Evolutionary conservation across 2,329 filamentous ascomycete species (phyloP), one percentile per base, ranked within the genome.

Genomic region (Ilyonectria destructans): DNA sequence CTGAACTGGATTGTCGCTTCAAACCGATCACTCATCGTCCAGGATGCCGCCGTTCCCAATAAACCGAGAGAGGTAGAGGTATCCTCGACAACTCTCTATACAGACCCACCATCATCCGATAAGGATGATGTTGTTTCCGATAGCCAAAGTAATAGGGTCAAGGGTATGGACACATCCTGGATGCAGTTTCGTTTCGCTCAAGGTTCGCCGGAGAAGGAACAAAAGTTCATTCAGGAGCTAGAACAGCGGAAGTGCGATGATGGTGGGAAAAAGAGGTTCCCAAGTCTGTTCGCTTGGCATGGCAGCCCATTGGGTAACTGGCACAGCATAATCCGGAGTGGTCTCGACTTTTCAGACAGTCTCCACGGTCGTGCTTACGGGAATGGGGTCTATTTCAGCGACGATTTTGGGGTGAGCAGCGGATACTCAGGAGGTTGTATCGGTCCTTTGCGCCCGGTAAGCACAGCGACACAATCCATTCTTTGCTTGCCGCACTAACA

Each of bases 1-100:
- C 82, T 98, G 21, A 88, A 93, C 58, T 98, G 95, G 95, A 93
- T 97, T 68, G 89, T 98, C 65, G 93, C 95, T 0, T 97, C 95
- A 0, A 97, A 97, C 75, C 87, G 94, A 52, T 96, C 95, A 1
- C 95, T 92, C 73, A 96, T 98, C 68, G 86, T 96, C 52, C 91
- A 96, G 72, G 91, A 96, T 17, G 89, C 91, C 10, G 61, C 70
- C 49, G 81, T 81, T 9, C 76, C 68, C 15, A 58, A 68, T n/a
- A 23, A 29, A 6, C 10, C 29, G 1, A 15, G 6, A 2, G 12
- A n/a, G 5, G 19, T 43, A 1, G 12, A 19, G 4, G 19, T 46
- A 19, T 51, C 55, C 58, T 12, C 35, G 60, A 33, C 31, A 33
- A 33, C 8, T 4, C 8, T 9, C 31, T 2, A 9, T 12, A 33